Evolutionary conservation across 345 rosid species (phyloP).

Genomic region (Eucalyptus erythrocorys): DNA sequence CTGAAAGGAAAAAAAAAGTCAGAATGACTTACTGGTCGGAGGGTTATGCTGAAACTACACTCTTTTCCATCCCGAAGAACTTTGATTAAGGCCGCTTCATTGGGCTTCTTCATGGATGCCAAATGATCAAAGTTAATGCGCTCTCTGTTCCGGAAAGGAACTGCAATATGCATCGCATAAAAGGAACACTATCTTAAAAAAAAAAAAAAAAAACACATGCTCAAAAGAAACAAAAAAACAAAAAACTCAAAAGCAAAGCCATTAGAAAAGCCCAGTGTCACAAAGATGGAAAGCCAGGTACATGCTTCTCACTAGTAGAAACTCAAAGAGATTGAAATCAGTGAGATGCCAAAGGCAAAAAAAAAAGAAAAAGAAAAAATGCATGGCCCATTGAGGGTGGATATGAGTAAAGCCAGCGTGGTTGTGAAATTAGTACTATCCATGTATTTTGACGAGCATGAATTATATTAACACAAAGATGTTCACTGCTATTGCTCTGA

Average conservation of each 20-base stretch:
- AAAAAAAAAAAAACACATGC: not conserved
- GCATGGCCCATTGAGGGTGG: not conserved
- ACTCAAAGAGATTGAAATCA: not conserved
- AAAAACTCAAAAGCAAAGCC: not conserved
- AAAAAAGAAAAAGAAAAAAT: not conserved
- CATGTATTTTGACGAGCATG: not conserved
- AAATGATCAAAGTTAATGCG: conserved; percentile 77
- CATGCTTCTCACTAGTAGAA: not conserved
- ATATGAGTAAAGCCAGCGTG: not conserved
- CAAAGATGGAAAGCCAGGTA: not conserved
- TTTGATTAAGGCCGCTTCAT: conserved; percentile 47
- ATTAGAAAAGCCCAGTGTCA: not conserved
- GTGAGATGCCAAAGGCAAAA: not conserved
- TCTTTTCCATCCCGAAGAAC: conserved; percentile 54
- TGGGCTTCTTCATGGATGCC: conserved; percentile 86
- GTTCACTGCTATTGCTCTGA: not conserved
- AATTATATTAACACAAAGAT: not conserved
- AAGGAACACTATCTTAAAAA: not conserved
- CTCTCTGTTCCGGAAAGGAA: conserved; percentile 75
- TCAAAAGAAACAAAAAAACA: no score
- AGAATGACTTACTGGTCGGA: conserved; percentile 52
- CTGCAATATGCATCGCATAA: conserved; percentile 20
- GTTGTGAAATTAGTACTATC: not conserved
- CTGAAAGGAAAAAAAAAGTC: not conserved
- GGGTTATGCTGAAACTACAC: conserved; percentile 36